These are phyloP conservation scores for Eutypella sp. DNA, from an alignment of 2,329 filamentous ascomycete genomes.

Conservation along the genomic window DNA sequence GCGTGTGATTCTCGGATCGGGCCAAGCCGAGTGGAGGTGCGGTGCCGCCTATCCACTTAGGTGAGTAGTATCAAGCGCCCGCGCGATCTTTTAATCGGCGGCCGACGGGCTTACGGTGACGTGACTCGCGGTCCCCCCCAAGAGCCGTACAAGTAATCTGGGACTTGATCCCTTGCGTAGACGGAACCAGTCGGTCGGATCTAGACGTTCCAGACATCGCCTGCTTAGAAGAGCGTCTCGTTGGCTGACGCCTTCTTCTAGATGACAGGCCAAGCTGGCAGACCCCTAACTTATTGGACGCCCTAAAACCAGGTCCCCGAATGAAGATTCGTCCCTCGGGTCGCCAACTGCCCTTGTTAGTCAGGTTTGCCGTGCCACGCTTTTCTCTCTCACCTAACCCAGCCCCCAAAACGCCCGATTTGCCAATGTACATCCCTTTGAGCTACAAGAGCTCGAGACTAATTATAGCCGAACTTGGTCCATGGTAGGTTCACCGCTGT, in stretches of 20 bases:
- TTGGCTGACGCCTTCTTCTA: neutral
- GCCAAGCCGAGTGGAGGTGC: no score
- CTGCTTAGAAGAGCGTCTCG: neutral
- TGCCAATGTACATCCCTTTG: neutral
- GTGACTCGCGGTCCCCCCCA: neutral
- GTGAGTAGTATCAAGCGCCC: no score
- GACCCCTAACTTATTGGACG: neutral
- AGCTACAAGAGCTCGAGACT: neutral
- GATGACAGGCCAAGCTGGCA: neutral
- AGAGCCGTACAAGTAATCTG: neutral
- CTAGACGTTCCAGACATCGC: neutral
- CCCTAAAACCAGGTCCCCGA: neutral
- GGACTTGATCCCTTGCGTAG: neutral
- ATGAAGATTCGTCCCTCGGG: neutral
- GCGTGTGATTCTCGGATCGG: no score
- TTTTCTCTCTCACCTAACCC: constrained; percentile 1
- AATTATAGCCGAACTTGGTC: neutral
- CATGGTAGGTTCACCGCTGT: no score
- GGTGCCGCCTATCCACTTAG: no score
- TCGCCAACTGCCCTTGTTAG: no score
- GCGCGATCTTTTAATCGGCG: no score
- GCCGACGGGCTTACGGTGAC: neutral
- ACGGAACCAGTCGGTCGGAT: neutral
- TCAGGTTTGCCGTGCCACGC: neutral
- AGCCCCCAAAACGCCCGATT: constrained; percentile 1